Evolutionary conservation across 768 basidiomycete genomes (phyloP).

Genomic region (Suillus fuscotomentosus): DNA sequence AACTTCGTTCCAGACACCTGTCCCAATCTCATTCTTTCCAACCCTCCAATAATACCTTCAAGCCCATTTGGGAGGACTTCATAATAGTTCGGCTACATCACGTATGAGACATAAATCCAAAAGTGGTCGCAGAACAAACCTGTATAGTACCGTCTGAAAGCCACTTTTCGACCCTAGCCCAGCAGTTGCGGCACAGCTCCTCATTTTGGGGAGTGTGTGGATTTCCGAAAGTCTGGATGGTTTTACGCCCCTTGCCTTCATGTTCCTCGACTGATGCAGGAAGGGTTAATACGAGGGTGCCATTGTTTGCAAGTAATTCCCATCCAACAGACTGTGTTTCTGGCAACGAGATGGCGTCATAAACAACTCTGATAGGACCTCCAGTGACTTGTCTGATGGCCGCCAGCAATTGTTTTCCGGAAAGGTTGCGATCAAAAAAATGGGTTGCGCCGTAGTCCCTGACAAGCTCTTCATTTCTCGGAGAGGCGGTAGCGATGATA

Average conservation of each 20-base stretch:
- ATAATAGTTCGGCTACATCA: conserved; percentile 36
- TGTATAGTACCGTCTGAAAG: conserved; percentile 27
- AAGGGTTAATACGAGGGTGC: conserved; percentile 31
- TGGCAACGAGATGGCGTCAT: conserved; percentile 31
- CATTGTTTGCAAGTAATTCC: conserved; percentile 31
- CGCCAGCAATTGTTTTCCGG: conserved; percentile 13
- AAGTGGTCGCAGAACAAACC: conserved; percentile 8
- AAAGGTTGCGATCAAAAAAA: conserved; percentile 34
- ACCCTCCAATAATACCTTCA: conserved; percentile 33
- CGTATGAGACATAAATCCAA: conserved; percentile 4
- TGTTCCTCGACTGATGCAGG: conserved; percentile 21
- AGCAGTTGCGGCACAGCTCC: conserved; percentile 13
- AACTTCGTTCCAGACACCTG: conserved; percentile 46
- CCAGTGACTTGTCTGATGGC: conserved; percentile 27
- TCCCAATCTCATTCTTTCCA: conserved; percentile 34
- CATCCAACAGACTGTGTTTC: conserved; percentile 36
- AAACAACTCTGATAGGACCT: conserved; percentile 21
- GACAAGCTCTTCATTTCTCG: conserved; percentile 28
- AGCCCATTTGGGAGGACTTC: conserved; percentile 44
- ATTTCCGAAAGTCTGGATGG: conserved; percentile 20
- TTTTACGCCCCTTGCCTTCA: conserved; percentile 18
- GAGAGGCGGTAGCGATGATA: conserved; percentile 40
- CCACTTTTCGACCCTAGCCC: conserved; percentile 23
- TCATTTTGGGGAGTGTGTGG: conserved; percentile 22
- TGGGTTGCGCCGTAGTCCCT: conserved; percentile 40